phyloP scores from a whole-genome alignment of 2,329 filamentous ascomycete species.

The Aureobasidium pullulans region DNA sequence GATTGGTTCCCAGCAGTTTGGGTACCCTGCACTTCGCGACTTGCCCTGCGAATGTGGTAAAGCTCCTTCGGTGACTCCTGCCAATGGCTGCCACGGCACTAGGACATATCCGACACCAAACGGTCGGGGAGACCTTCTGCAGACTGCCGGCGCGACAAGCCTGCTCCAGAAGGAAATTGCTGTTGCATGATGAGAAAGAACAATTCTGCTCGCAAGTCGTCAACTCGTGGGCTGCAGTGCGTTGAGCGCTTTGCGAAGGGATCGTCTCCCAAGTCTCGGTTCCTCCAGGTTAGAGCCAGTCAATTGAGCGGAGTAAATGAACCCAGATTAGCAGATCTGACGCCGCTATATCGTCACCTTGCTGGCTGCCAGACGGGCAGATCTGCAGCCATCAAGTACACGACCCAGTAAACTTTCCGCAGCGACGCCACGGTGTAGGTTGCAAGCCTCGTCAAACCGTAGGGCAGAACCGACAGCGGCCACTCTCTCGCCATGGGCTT shows the following conservation, averaged over 20 bases:
- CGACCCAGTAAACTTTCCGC: slow-evolving; percentile 1
- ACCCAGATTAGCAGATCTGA: neutral
- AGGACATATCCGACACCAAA: slow-evolving; percentile 12
- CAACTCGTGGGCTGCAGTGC: neutral
- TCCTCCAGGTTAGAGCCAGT: neutral
- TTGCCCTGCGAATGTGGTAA: neutral
- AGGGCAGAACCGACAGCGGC: slow-evolving; percentile 6
- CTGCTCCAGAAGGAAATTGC: slow-evolving; percentile 3
- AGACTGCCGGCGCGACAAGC: slow-evolving; percentile 7
- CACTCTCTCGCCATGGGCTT: neutral
- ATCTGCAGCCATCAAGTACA: slow-evolving; percentile 1
- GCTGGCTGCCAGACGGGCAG: neutral
- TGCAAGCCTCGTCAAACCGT: slow-evolving; percentile 2
- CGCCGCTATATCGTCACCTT: neutral
- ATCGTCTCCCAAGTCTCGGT: neutral
- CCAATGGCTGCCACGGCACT: slow-evolving; percentile 8
- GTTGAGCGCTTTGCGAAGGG: neutral
- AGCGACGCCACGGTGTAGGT: slow-evolving; percentile 1
- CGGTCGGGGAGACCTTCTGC: slow-evolving; percentile 8
- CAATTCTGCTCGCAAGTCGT: neutral
- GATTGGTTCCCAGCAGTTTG: neutral
- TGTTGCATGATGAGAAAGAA: slow-evolving; percentile 1
- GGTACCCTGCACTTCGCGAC: neutral
- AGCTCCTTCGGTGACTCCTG: slow-evolving; percentile 4
- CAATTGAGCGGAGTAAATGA: neutral